These are phyloP conservation scores for Naganishia sp. DNA, from an alignment of 1,284 basidiomycete species.

Conservation along the genomic window DNA sequence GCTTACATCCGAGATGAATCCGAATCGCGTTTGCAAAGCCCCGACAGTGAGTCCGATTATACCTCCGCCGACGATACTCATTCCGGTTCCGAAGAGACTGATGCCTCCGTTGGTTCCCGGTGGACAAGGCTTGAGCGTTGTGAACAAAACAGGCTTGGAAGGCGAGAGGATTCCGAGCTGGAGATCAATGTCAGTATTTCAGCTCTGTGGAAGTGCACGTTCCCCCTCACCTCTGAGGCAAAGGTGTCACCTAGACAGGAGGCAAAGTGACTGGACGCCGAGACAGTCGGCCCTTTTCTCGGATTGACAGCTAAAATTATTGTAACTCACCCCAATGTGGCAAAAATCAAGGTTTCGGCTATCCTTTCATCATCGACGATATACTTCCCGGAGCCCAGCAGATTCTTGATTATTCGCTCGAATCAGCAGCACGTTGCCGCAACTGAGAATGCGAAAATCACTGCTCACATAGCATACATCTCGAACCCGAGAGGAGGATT, in stretches of 20 bases:
- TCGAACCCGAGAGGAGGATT: constrained; percentile 33
- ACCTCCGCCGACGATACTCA: constrained; percentile 72
- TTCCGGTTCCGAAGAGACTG: constrained; percentile 70
- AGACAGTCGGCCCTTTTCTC: not conserved
- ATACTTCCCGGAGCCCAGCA: not conserved
- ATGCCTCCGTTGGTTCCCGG: constrained; percentile 91
- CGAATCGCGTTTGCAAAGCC: constrained; percentile 61
- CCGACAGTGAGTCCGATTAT: constrained; percentile 71
- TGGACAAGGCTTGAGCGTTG: constrained; percentile 71
- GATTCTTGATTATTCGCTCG: constrained; percentile 59
- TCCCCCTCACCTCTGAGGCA: constrained; percentile 60
- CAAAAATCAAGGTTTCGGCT: constrained; percentile 60
- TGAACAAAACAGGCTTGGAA: constrained; percentile 69
- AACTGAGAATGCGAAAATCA: not conserved
- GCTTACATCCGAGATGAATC: constrained; percentile 46
- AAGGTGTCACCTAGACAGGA: constrained; percentile 82
- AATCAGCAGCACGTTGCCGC: constrained; percentile 1
- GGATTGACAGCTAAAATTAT: not conserved
- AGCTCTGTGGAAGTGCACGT: not conserved
- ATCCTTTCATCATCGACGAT: not conserved
- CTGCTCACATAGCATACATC: constrained; percentile 28
- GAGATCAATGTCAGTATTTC: constrained; percentile 41
- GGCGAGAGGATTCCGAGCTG: constrained; percentile 74
- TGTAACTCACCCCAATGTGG: constrained; percentile 65
- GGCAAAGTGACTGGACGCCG: constrained; percentile 65